Conservation (phyloP, 2,329 filamentous ascomycete species). For the Paraconiothyrium sp. region DNA sequence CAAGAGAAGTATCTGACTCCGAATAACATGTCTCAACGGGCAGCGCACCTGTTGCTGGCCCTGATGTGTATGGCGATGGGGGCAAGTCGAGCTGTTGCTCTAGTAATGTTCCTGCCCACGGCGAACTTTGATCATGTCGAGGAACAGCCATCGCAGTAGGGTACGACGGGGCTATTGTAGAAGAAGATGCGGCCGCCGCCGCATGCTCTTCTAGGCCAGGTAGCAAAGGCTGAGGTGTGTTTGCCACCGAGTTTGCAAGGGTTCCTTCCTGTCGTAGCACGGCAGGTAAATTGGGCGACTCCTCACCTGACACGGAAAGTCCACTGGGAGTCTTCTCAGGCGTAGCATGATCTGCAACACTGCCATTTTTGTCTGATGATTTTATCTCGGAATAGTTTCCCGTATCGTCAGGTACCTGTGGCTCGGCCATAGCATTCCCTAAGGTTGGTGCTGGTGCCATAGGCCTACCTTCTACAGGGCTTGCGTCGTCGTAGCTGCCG, state of each 20-base stretch:
- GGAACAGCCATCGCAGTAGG: not conserved
- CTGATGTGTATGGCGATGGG: not conserved
- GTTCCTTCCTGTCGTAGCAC: not conserved
- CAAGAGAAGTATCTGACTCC: not conserved
- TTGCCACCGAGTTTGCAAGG: not conserved
- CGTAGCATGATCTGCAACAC: not conserved
- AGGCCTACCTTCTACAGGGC: not conserved
- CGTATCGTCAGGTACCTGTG: not conserved
- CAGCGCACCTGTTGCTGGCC: not conserved
- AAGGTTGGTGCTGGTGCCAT: not conserved
- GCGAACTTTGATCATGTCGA: not conserved
- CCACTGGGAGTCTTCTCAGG: not conserved
- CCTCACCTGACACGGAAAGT: not conserved
- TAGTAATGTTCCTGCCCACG: slow-evolving; percentile 4
- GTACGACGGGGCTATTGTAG: not conserved
- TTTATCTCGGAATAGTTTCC: not conserved
- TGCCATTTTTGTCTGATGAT: not conserved
- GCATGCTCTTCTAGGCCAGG: slow-evolving; percentile 12
- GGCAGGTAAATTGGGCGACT: not conserved
- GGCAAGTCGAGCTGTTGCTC: slow-evolving; percentile 10
- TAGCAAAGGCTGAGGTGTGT: not conserved
- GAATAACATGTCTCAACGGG: not conserved
- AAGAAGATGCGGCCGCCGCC: not conserved
- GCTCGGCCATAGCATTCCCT: not conserved
- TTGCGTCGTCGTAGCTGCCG: not conserved